These are phyloP conservation scores for Gomphus bonarii DNA, from an alignment of 1,284 basidiomycete species.

Conservation along the genomic window DNA sequence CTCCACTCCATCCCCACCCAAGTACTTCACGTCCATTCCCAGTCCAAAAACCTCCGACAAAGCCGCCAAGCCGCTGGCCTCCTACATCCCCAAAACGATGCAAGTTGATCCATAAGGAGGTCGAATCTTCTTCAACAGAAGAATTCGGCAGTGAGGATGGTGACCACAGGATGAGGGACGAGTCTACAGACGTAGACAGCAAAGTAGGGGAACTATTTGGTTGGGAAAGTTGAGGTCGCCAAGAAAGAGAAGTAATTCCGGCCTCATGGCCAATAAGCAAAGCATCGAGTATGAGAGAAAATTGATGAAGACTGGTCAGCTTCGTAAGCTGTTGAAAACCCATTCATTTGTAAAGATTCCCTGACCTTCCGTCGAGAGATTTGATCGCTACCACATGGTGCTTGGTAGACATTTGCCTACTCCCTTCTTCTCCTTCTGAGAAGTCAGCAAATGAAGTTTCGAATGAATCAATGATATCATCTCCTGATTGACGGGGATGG, in stretches of 20 bases:
- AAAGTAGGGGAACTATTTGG: constrained; percentile 38
- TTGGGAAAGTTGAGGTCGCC: constrained; percentile 40
- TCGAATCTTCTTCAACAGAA: constrained; percentile 29
- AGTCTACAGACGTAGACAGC: constrained; percentile 84
- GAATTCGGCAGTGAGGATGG: constrained; percentile 43
- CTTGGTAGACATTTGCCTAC: constrained; percentile 76
- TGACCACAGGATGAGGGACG: constrained; percentile 88
- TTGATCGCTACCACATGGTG: constrained; percentile 66
- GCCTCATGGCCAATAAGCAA: constrained; percentile 88
- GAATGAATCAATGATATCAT: constrained; percentile 74
- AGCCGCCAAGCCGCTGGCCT: constrained; percentile 79
- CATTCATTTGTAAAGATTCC: constrained; percentile 6
- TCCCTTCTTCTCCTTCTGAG: constrained; percentile 58
- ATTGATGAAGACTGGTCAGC: not conserved
- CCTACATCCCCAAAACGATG: constrained; percentile 90
- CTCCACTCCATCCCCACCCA: constrained; percentile 88
- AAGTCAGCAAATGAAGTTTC: constrained; percentile 69
- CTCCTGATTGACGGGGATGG: not conserved
- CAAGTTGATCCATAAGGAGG: constrained; percentile 78
- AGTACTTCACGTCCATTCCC: constrained; percentile 49
- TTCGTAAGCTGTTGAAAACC: constrained; percentile 10
- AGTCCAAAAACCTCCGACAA: constrained; percentile 81
- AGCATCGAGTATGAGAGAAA: constrained; percentile 70
- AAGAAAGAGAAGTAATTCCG: constrained; percentile 78
- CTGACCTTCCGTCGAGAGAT: constrained; percentile 38